phyloP scores from a whole-genome alignment of 768 basidiomycete genomes.

The Termitomyces sp. region DNA sequence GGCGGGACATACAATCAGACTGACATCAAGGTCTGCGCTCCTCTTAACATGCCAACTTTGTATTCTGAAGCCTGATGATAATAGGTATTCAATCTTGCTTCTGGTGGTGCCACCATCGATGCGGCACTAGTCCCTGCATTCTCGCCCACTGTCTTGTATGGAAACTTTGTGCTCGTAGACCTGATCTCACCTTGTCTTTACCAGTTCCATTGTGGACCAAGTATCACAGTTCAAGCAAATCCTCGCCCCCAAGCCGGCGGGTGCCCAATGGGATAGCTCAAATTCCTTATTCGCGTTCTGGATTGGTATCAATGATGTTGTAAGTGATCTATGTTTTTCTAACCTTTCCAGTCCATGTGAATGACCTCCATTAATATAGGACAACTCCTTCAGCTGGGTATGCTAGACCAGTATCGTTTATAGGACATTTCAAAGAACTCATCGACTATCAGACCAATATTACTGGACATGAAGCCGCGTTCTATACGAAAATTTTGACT shows the following conservation, averaged over 20 bases:
- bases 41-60: background rate
- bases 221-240: conserved; percentile 50
- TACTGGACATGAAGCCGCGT: conserved; percentile 29
- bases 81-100: conserved; percentile 49
- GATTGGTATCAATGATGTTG: conserved; percentile 69
- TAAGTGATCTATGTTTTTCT: conserved; percentile 24
- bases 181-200: background rate
- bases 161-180: conserved; percentile 1
- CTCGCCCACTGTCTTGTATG: conserved; percentile 42
- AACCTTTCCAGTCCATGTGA: background rate
- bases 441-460: conserved; percentile 31
- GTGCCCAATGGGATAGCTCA: conserved; percentile 48
- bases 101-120: conserved; percentile 61
- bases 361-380: conserved; percentile 29
- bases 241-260: conserved; percentile 41
- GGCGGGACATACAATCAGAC: conserved; percentile 57
- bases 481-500: conserved; percentile 34
- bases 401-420: conserved; percentile 5
- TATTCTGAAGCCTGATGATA: background rate
- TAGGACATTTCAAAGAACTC: background rate
- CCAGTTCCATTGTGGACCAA: conserved; percentile 53
- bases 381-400: conserved; percentile 49
- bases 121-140: conserved; percentile 50
- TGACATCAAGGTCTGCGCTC: conserved; percentile 40
- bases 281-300: conserved; percentile 58